These are phyloP conservation scores for Polyporus arcularius DNA, from an alignment of 768 basidiomycete species.

Conservation along the genomic window DNA sequence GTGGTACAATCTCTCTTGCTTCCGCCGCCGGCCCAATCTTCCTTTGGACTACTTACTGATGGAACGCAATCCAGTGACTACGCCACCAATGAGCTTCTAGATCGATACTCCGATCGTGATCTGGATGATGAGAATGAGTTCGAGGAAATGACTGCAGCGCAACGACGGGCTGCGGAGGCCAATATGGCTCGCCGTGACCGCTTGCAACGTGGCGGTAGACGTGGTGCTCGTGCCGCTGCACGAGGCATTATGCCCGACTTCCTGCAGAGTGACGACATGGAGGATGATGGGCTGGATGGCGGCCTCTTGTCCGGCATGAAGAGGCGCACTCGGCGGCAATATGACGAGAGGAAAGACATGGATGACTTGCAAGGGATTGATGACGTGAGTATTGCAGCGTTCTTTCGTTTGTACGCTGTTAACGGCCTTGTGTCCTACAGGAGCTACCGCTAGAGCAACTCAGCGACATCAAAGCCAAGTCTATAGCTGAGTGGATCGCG, in stretches of 20 bases:
- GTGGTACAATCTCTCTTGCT: too few relatives aligned
- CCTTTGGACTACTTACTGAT: neutral
- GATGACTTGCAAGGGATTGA: constrained; percentile 92
- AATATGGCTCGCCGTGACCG: constrained; percentile 90
- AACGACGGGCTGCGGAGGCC: constrained; percentile 80
- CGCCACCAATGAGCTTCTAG: constrained; percentile 76
- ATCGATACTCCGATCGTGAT: constrained; percentile 84
- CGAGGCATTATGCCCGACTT: constrained; percentile 87
- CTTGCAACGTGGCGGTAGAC: constrained; percentile 61
- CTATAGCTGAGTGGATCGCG: constrained; percentile 97
- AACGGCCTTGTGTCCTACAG: constrained; percentile 39
- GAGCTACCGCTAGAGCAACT: constrained; percentile 95
- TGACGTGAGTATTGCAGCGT: constrained; percentile 56
- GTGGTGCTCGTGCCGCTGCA: constrained; percentile 72
- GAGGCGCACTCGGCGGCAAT: constrained; percentile 82
- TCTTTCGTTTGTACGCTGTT: neutral
- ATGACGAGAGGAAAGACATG: constrained; percentile 88
- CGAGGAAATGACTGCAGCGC: constrained; percentile 65
- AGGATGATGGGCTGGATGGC: constrained; percentile 63
- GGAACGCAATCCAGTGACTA: constrained; percentile 64
- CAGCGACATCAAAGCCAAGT: constrained; percentile 96
- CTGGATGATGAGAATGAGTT: constrained; percentile 81
- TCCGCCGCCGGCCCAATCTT: neutral
- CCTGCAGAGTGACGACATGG: constrained; percentile 81
- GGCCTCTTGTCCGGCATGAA: constrained; percentile 73